These are phyloP conservation scores for Aspergillus jensenii DNA, from an alignment of 2,329 filamentous ascomycete genomes.

Conservation along the genomic window DNA sequence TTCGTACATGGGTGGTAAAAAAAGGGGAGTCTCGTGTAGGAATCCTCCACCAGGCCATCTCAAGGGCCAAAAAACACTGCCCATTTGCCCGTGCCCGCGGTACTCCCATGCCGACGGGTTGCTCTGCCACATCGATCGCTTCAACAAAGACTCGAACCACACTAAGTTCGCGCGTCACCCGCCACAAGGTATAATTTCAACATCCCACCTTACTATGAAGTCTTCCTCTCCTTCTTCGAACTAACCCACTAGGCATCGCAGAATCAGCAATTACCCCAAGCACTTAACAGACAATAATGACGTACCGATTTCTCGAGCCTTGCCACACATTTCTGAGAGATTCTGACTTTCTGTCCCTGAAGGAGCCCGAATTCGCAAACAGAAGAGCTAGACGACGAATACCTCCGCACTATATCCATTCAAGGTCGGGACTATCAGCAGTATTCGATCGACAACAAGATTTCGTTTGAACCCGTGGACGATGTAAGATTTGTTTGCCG, in stretches of 20 bases:
- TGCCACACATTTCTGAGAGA: constrained; percentile 10
- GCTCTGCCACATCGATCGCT: constrained; percentile 25
- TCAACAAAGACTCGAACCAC: constrained; percentile 24
- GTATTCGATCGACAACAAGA: constrained; percentile 63
- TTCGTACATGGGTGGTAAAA: constrained; percentile 26
- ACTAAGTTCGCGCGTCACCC: constrained; percentile 18
- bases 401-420: constrained; percentile 59
- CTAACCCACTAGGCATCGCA: neutral
- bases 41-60: constrained; percentile 21
- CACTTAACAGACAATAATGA: constrained; percentile 24
- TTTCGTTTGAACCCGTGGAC: constrained; percentile 69
- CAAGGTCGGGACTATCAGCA: constrained; percentile 67
- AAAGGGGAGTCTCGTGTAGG: constrained; percentile 29
- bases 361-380: constrained; percentile 50
- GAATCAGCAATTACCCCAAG: neutral
- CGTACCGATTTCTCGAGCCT: constrained; percentile 24
- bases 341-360: constrained; percentile 26
- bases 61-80: constrained; percentile 23
- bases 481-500: constrained; percentile 53
- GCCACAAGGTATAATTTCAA: constrained; percentile 10
- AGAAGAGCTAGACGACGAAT: constrained; percentile 55
- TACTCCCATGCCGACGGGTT: constrained; percentile 16
- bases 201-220: constrained; percentile 6
- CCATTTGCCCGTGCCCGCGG: constrained; percentile 23
- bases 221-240: constrained; percentile 1